Evolutionary conservation across 371 early-diverging fungal genomes (phyloP), one percentile per base, ranked within the genome.

Genomic region (Mucor ambiguus): DNA sequence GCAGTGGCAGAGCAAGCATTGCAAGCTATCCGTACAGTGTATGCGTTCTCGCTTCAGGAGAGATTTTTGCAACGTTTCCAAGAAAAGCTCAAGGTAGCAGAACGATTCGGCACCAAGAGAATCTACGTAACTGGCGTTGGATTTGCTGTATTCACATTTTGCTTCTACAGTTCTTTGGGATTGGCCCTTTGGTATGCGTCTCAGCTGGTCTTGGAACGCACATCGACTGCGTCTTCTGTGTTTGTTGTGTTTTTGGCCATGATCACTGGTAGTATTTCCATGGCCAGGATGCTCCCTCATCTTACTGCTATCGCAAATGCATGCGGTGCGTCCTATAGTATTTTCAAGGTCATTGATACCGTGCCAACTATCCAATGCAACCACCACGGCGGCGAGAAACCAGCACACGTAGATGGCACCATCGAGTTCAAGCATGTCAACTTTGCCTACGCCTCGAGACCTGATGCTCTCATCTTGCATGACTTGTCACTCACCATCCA

Each of bases 21-120:
- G 54, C 75, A 91, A 4, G 84, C 89, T 30, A 92, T 97, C 59
- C 89, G 96, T 56, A 97, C 97, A 4, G 91, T 96, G 26, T 87
- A 85, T 49, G 83, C 96, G 0, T 96, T 96, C 77, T 89, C 88
- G 58, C 87, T 87, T 14, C 92, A 95, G 73, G 70, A 83, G 28
- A 87, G 91, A 12, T 88, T 92, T 68, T 64, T 83, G 11, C 64
- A 74, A 4, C 77, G 85, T 26, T 98, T 93, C 77, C 73, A 77
- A 35, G 57, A 38, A 1, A 73, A 87, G 63, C 68, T 91, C 5
- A 73, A 69, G 9, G 71, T 75, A 28, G 93, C 92, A 4, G 76
- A 74, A 29, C 68, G 67, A 18, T 71, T 76, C 6, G 91, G 90
- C 24, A 66, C 83, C 28, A 85, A 80, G 59, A 81, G 85, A 44